These are phyloP conservation scores for Syzygium aromaticum DNA, from an alignment of 345 rosid species.

Conservation along the genomic window DNA sequence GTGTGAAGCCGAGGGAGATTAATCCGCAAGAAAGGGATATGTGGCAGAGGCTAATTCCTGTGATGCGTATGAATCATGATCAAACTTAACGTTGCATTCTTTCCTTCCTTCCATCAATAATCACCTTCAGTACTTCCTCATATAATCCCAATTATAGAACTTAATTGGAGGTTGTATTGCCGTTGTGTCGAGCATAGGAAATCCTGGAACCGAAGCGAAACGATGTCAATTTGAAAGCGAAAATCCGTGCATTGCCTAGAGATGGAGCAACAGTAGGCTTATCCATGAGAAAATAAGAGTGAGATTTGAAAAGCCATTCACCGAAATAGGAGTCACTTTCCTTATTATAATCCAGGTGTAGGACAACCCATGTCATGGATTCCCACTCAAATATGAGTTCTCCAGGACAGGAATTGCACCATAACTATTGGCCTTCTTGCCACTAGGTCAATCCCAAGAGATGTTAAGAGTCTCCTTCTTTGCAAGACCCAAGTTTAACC, in stretches of 20 bases:
- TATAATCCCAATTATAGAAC: too few species aligned
- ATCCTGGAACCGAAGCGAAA: too few species aligned
- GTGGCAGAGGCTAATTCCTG: not conserved
- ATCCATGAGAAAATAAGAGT: not conserved
- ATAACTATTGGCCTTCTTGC: not conserved
- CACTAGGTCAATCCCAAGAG: not conserved
- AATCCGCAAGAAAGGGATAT: not conserved
- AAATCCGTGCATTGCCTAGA: not conserved
- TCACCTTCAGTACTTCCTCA: too few species aligned
- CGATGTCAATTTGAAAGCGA: not conserved
- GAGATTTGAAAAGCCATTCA: not conserved
- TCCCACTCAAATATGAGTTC: not conserved
- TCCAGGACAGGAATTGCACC: not conserved
- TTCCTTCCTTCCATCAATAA: too few species aligned
- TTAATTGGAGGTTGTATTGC: too few species aligned
- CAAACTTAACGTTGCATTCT: too few species aligned
- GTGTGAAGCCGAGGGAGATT: not conserved
- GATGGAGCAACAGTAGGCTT: not conserved
- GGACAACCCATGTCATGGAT: not conserved
- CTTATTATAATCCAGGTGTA: not conserved
- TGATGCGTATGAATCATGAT: not conserved
- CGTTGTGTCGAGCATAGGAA: too few species aligned
- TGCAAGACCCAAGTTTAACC: not conserved
- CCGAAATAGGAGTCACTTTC: not conserved
- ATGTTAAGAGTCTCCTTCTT: not conserved